Base-by-base conservation (phyloP, 2,329 filamentous ascomycete genomes). In the Rosellinia necatrix region DNA sequence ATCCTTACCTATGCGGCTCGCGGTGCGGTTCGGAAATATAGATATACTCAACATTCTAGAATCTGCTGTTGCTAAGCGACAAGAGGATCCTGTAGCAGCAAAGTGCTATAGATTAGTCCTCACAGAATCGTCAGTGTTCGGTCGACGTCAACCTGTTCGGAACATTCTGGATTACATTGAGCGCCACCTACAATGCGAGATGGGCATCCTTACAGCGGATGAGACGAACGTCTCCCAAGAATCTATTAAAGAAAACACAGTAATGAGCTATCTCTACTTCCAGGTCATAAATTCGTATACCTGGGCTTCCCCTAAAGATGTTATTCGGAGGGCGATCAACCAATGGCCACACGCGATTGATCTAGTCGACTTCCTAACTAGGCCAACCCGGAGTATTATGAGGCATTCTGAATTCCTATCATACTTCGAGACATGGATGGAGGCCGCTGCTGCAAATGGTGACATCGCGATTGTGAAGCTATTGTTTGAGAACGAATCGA, bases 401-500 rank as follows among this genome's bases (percentile, higher is more conserved):
- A 22, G 2, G 22, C 7, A 22, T 13, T 19, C 35, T 3, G 17
- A 21, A 38, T 38, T 38, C 15, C 35, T 19, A 21, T 21, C 35
- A 21, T 22, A 38, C 17, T 21, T 38, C 22, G 35, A 38, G 35
- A 21, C 15, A 1, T 38, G 35, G 35, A 38, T 38, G 9, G 19
- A 21, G 3, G 19, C 35, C 9, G 29, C 44, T 22, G 19, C 24
- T 6, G 6, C 13, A 4, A 48, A 7, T 15, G 30, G 27, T 35
- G 44, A 48, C 30, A 35, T 48, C 2, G 15, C 44, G 19, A 30
- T 22, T 48, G 21, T 34, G 10, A 48, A 35, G 27, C 15, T 48
- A 22, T 9, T 48, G 22, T 48, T 48, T 22, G 44, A 48, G 19
- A 48, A 32, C 44, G 44, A 30, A 35, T 29, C 44, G 21, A 35